Conservation (phyloP, 225 moss, liverwort and hornwort species). For the Physcomitrellopsis africana region DNA sequence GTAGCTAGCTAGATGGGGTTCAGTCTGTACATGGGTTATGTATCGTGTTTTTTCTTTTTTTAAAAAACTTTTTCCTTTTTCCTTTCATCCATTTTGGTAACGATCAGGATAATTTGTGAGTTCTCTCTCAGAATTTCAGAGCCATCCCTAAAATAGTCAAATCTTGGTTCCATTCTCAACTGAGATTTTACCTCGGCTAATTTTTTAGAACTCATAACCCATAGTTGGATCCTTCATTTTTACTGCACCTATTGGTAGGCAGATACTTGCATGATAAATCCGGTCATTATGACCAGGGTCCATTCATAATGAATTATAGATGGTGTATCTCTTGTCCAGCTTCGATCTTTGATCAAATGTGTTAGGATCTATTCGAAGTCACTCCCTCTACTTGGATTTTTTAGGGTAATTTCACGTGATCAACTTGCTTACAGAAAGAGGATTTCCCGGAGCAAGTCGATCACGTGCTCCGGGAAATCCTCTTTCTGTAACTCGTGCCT, state of each 20-base stretch:
- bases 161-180: slow-evolving; percentile 33
- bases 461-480: background rate
- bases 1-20: slow-evolving; percentile 41
- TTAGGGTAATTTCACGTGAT: background rate
- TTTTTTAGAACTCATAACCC: slow-evolving; percentile 47
- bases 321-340: slow-evolving; percentile 7
- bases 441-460: too few species aligned
- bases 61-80: background rate
- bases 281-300: slow-evolving; percentile 9
- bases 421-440: too few species aligned
- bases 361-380: background rate
- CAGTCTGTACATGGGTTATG: slow-evolving; percentile 41
- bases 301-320: slow-evolving; percentile 21
- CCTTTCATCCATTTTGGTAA: slow-evolving; percentile 3
- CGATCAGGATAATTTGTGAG: slow-evolving; percentile 41
- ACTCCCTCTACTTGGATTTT: background rate
- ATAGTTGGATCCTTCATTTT: slow-evolving; percentile 40
- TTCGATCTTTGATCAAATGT: slow-evolving; percentile 15
- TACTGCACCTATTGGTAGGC: slow-evolving; percentile 30
- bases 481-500: background rate
- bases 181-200: slow-evolving; percentile 33
- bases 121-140: slow-evolving; percentile 30
- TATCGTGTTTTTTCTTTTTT: slow-evolving; percentile 21
- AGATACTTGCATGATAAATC: slow-evolving; percentile 14
- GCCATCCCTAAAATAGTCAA: slow-evolving; percentile 26